Conservation (phyloP, 148 eudicot species). For the Spergularia bocconei region DNA sequence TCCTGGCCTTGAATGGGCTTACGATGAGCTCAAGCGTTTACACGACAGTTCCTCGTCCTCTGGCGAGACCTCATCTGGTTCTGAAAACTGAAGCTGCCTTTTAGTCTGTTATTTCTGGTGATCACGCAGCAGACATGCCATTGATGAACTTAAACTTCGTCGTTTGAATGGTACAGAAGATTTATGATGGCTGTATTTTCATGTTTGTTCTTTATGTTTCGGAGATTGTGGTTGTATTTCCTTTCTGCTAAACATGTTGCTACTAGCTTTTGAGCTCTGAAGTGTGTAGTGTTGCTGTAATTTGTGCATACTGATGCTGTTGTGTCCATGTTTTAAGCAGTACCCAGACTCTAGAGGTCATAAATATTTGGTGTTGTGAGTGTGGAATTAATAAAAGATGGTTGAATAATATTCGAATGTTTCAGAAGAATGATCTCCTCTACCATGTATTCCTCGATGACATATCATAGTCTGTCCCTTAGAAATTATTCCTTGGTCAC, state of each 20-base stretch:
- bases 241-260: not conserved
- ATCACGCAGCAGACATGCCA: not conserved
- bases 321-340: not conserved
- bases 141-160: not conserved
- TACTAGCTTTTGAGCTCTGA: not conserved
- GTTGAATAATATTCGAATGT: no score
- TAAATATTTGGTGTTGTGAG: not conserved
- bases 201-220: not conserved
- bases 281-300: not conserved
- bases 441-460: not conserved
- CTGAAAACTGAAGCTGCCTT: constrained; percentile 45
- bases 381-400: not conserved
- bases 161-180: not conserved
- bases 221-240: no score
- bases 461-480: not conserved
- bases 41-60: constrained; percentile 51
- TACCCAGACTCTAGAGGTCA: not conserved
- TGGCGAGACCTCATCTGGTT: constrained; percentile 57
- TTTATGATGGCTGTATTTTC: not conserved
- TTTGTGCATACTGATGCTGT: not conserved
- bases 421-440: no score
- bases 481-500: no score
- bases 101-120: not conserved
- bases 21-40: constrained; percentile 78
- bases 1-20: constrained; percentile 98